phyloP scores from a whole-genome alignment of 768 basidiomycete species.

The Leucocoprinus leucothites region DNA sequence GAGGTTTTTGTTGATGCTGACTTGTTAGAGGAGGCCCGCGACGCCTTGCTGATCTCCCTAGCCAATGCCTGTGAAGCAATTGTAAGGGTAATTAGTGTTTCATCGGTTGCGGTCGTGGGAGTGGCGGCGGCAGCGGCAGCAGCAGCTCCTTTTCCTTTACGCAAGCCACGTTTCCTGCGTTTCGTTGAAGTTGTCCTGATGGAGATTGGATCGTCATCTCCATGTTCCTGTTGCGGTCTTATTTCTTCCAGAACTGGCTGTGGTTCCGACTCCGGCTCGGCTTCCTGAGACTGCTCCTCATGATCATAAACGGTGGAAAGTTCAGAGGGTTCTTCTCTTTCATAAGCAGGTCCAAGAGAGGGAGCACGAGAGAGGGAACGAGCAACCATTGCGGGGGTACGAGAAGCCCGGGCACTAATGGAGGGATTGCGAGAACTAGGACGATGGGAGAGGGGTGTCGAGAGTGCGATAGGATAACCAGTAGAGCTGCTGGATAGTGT shows the following conservation, averaged over 20 bases:
- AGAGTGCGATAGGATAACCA: constrained; percentile 61
- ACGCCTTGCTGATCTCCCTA: constrained; percentile 75
- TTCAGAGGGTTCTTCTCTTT: constrained; percentile 40
- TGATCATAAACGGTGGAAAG: constrained; percentile 55
- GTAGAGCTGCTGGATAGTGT: constrained; percentile 59
- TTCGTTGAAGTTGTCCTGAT: constrained; percentile 72
- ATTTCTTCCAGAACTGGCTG: constrained; percentile 42
- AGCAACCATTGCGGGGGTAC: constrained; percentile 50
- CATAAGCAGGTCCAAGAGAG: constrained; percentile 51
- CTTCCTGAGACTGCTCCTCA: constrained; percentile 45
- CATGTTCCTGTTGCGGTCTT: constrained; percentile 41
- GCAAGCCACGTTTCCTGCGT: constrained; percentile 78
- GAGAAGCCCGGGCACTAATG: constrained; percentile 38
- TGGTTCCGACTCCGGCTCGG: constrained; percentile 29
- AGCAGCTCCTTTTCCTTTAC: constrained; percentile 70
- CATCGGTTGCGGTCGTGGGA: constrained; percentile 39
- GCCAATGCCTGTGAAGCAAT: constrained; percentile 80
- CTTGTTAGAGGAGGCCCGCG: constrained; percentile 38
- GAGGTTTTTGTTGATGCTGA: constrained; percentile 29
- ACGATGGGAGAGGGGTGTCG: constrained; percentile 64
- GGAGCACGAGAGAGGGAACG: constrained; percentile 64
- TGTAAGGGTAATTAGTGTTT: constrained; percentile 68
- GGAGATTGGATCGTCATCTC: constrained; percentile 38
- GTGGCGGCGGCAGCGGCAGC: constrained; percentile 25
- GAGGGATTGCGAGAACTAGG: constrained; percentile 68